Conservation (phyloP, 2,329 filamentous ascomycete species). For the Fusarium sacchari region DNA sequence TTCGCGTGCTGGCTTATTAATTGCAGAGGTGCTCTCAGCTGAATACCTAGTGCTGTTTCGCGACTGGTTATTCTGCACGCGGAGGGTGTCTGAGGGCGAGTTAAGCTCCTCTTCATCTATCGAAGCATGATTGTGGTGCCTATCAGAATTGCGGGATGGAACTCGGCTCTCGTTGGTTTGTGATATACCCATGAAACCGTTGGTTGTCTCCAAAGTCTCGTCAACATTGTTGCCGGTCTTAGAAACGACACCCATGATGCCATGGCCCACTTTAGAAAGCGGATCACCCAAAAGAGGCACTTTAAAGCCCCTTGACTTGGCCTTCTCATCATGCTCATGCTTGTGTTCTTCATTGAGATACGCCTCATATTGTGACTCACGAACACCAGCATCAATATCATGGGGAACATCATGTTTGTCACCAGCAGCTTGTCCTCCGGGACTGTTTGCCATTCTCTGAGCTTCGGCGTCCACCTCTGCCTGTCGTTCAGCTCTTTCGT, state of each 20-base stretch:
- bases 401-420: slow-evolving; percentile 65
- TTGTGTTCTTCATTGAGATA: not conserved
- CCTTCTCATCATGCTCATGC: slow-evolving; percentile 35
- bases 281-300: slow-evolving; percentile 50
- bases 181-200: slow-evolving; percentile 58
- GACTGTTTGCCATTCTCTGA: slow-evolving; percentile 59
- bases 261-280: slow-evolving; percentile 60
- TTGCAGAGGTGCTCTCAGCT: slow-evolving; percentile 50
- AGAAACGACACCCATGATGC: slow-evolving; percentile 56
- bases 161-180: not conserved
- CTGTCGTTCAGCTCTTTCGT: slow-evolving; percentile 59
- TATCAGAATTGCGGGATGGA: slow-evolving; percentile 41
- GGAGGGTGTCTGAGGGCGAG: slow-evolving; percentile 45
- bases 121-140: slow-evolving; percentile 41
- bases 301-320: slow-evolving; percentile 36
- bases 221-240: slow-evolving; percentile 63
- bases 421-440: slow-evolving; percentile 61
- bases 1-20: not conserved
- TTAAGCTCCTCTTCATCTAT: slow-evolving; percentile 47
- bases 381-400: slow-evolving; percentile 57
- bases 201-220: slow-evolving; percentile 62
- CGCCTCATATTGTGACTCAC: slow-evolving; percentile 48
- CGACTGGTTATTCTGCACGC: slow-evolving; percentile 49
- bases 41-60: slow-evolving; percentile 51
- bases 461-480: slow-evolving; percentile 62